Conservation (phyloP, 225 moss, liverwort and hornwort genomes). For the Straminergon stramineum region DNA sequence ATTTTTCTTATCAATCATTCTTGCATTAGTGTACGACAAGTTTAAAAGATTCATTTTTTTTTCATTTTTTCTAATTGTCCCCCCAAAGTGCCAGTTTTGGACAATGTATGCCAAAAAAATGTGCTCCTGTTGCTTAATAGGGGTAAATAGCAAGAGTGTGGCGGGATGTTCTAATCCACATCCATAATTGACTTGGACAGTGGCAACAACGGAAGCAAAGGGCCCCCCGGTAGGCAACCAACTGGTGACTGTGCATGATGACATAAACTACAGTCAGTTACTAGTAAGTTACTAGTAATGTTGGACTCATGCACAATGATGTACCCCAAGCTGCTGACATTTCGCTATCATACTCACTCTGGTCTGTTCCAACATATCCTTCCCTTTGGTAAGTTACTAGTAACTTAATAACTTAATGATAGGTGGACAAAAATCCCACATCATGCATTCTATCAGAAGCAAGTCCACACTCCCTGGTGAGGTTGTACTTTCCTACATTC, state of each 20-base stretch:
- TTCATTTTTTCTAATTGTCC: too few relatives aligned
- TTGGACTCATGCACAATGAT: not conserved
- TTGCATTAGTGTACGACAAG: too few relatives aligned
- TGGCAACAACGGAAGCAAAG: rapidly evolving
- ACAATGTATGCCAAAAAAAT: too few relatives aligned
- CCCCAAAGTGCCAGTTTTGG: too few relatives aligned
- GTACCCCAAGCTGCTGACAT: not conserved
- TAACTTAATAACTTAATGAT: not conserved
- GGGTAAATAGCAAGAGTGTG: too few relatives aligned
- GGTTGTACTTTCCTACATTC: not conserved
- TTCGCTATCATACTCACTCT: not conserved
- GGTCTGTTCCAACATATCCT: not conserved
- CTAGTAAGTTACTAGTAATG: not conserved
- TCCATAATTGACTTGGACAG: too few relatives aligned
- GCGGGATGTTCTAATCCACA: not conserved
- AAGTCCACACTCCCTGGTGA: not conserved
- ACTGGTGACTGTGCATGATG: not conserved
- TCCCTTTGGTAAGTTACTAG: not conserved
- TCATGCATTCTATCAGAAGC: constrained; percentile 6
- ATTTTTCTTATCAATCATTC: too few relatives aligned
- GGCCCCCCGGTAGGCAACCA: not conserved
- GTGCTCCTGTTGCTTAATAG: rapidly evolving
- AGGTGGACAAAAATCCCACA: not conserved
- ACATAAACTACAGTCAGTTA: not conserved
- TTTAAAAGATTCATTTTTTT: too few relatives aligned